phyloP scores from a whole-genome alignment of 257 asterid species.

The Nicotiana tomentosiformis region DNA sequence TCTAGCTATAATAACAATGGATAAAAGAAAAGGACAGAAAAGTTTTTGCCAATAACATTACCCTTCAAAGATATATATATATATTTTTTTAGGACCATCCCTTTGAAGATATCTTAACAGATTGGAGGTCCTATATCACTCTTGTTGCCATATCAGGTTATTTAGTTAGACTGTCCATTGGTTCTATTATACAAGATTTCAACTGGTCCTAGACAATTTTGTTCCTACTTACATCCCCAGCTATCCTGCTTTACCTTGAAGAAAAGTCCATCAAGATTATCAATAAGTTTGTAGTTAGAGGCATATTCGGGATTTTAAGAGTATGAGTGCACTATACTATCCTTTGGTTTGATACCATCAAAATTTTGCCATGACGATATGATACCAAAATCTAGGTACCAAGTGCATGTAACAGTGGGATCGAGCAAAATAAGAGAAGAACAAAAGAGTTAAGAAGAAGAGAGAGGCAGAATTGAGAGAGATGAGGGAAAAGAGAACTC shows the following conservation, averaged over 20 bases:
- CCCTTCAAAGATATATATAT: neutral
- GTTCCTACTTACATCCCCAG: neutral
- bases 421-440: too few species aligned
- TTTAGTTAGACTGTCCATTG: neutral
- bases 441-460: too few species aligned
- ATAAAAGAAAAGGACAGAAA: neutral
- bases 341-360: too few species aligned
- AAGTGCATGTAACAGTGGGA: too few species aligned
- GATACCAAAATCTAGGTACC: too few species aligned
- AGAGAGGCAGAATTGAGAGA: too few species aligned
- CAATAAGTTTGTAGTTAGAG: neutral
- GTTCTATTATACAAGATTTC: neutral
- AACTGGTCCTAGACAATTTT: neutral
- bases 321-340: too few species aligned
- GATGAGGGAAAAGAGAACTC: too few species aligned
- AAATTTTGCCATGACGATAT: too few species aligned
- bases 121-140: neutral
- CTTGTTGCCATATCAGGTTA: neutral
- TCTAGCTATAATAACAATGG: too few species aligned
- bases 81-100: neutral
- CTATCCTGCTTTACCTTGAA: neutral
- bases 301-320: too few species aligned
- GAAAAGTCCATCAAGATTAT: neutral
- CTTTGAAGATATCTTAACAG: neutral
- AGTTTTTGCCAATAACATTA: neutral